Conservation (phyloP, 768 basidiomycete genomes). For the Panaeolus papilionaceus region DNA sequence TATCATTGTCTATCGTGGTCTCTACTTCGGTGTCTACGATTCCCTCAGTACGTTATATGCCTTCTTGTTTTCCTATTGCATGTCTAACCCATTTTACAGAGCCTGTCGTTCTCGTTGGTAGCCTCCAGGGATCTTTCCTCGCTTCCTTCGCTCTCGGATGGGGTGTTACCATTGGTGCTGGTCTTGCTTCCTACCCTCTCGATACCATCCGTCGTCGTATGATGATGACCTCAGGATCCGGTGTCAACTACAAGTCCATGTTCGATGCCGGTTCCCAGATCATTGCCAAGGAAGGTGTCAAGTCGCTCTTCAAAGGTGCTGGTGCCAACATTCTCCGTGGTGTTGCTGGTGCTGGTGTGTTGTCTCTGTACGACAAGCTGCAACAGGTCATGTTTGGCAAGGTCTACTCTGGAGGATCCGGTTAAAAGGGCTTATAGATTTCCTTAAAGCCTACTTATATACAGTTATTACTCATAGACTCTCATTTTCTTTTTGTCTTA, state of each 20-base stretch:
- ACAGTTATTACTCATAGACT: constrained; percentile 46
- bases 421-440: constrained; percentile 43
- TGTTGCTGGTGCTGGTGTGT: constrained; percentile 99
- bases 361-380: constrained; percentile 99
- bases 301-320: constrained; percentile 99
- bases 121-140: constrained; percentile 94
- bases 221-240: constrained; percentile 99
- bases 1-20: constrained; percentile 99
- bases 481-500: constrained; percentile 35
- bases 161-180: constrained; percentile 99
- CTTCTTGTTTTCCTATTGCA: constrained; percentile 18
- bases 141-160: constrained; percentile 98
- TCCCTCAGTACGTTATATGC: constrained; percentile 73
- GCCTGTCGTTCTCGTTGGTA: constrained; percentile 96
- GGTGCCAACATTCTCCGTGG: constrained; percentile 97
- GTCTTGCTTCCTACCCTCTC: constrained; percentile 96
- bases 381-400: constrained; percentile 97
- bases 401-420: constrained; percentile 91
- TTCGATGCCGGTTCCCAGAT: constrained; percentile 96
- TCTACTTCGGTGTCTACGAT: constrained; percentile 98
- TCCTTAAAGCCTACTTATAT: constrained; percentile 33
- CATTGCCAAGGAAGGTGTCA: constrained; percentile 91
- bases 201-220: constrained; percentile 99
- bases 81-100: constrained; percentile 52
- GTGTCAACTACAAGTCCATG: constrained; percentile 99